These are phyloP conservation scores for Cicer arietinum DNA, from an alignment of 306 rosid species.

Conservation along the genomic window DNA sequence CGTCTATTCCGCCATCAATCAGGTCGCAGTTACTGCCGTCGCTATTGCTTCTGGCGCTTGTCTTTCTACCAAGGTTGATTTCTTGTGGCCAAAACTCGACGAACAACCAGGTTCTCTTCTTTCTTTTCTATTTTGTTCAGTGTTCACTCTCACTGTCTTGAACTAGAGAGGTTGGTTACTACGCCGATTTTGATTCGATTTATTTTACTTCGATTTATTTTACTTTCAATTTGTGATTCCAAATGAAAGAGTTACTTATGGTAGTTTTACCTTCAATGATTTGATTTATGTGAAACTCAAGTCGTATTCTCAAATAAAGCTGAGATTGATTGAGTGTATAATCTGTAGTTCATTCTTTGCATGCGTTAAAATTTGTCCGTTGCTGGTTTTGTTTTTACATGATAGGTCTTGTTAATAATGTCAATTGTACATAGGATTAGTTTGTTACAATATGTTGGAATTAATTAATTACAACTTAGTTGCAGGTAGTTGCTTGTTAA, in stretches of 20 bases:
- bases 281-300: slow-evolving; percentile 1
- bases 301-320: neutral
- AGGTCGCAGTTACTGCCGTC: slow-evolving; percentile 93
- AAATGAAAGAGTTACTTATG: neutral
- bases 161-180: neutral
- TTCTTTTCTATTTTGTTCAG: neutral
- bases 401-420: slow-evolving; percentile 12
- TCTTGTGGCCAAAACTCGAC: slow-evolving; percentile 89
- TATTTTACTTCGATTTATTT: neutral
- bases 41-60: slow-evolving; percentile 99
- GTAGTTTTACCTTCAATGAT: neutral
- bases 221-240: neutral
- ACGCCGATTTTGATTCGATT: neutral
- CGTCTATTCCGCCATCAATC: slow-evolving; percentile 91
- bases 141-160: neutral
- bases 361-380: slow-evolving; percentile 6
- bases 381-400: slow-evolving; percentile 20
- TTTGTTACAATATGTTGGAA: neutral
- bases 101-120: slow-evolving; percentile 72
- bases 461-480: neutral
- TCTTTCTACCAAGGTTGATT: slow-evolving; percentile 91
- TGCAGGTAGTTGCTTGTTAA: neutral
- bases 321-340: slow-evolving; percentile 21
- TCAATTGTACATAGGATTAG: neutral
- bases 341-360: slow-evolving; percentile 10